Percentiles rank a stretch among this genome's conserved stretches.
Evolutionary conservation across 441 rosid species (phyloP).

Genomic region (Arabidopsis hybrid): DNA sequence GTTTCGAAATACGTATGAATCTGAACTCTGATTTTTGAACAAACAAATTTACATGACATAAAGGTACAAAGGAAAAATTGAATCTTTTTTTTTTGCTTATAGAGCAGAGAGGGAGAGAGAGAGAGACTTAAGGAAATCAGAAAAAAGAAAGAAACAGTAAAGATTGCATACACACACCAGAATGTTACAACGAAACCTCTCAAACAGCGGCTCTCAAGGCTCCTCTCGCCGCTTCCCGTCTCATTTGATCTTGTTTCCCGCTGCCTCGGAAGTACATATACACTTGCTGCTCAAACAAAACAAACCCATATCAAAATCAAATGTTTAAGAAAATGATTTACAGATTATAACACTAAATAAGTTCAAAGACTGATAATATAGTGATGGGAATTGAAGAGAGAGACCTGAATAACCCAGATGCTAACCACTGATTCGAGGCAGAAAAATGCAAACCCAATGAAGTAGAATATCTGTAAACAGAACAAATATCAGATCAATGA

Average conservation of each 20-base stretch:
- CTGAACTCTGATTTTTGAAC: constrained; percentile 20
- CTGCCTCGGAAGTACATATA: constrained; percentile 94
- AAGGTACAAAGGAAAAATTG: constrained; percentile 14
- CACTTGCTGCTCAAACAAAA: constrained; percentile 69
- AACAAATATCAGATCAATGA: constrained; percentile 24
- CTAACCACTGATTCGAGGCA: constrained; percentile 76
- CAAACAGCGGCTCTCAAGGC: constrained; percentile 77
- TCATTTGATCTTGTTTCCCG: constrained; percentile 81
- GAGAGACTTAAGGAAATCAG: neutral
- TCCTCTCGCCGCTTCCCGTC: constrained; percentile 74
- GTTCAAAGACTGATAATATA: constrained; percentile 3
- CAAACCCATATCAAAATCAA: constrained; percentile 5
- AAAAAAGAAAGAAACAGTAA: constrained; percentile 14
- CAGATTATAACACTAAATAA: neutral
- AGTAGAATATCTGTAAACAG: constrained; percentile 79
- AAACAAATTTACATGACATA: constrained; percentile 40
- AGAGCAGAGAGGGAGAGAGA: constrained; percentile 10
- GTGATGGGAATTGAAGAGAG: constrained; percentile 16
- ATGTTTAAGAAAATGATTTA: neutral
- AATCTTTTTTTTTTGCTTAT: constrained; percentile 18
- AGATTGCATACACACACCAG: constrained; percentile 31
- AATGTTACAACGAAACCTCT: constrained; percentile 38
- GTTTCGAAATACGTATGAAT: constrained; percentile 10
- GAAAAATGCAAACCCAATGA: constrained; percentile 81
- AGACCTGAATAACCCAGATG: constrained; percentile 93